A percentile compares a stretch with the other conserved stretches of the same genome.
Conservation (phyloP, 75 land plant species). For the Gnetum montanum region DNA sequence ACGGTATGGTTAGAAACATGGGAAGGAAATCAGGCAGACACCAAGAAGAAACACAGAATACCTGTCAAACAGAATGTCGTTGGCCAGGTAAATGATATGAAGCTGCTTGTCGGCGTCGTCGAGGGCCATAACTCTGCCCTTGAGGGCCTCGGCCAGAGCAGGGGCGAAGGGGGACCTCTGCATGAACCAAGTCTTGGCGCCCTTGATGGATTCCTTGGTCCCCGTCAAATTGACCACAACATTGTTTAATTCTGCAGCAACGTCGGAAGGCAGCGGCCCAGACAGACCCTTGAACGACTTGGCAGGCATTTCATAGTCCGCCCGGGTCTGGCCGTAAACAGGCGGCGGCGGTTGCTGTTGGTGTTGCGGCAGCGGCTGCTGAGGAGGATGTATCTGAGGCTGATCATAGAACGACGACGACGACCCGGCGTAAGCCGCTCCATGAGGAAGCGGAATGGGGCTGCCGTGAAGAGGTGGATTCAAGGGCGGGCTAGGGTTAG, state of each 20-base stretch:
- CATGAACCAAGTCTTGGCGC: constrained; percentile 96
- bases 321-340: constrained; percentile 18
- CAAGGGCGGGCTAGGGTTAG: constrained; percentile 21
- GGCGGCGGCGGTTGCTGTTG: constrained; percentile 11
- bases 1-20: too few species aligned
- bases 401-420: constrained; percentile 38
- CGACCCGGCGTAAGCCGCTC: too few species aligned
- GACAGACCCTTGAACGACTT: constrained; percentile 52
- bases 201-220: constrained; percentile 91
- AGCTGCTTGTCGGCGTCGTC: constrained; percentile 84
- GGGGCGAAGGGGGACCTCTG: constrained; percentile 89
- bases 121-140: constrained; percentile 58
- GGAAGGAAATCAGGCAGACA: too few species aligned
- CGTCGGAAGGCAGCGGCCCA: constrained; percentile 71
- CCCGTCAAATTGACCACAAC: constrained; percentile 66
- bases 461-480: constrained; percentile 15
- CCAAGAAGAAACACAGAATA: constrained; percentile 13
- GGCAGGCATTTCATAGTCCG: constrained; percentile 31
- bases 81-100: constrained; percentile 80
- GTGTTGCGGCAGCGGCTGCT: constrained; percentile 10
- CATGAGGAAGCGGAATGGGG: constrained; percentile 33
- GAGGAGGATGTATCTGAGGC: too few species aligned
- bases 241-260: constrained; percentile 57
- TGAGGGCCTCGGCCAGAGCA: constrained; percentile 72
- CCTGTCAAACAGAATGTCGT: constrained; percentile 98